Evolutionary conservation across 148 eudicot genomes (phyloP), one percentile per base, ranked within the genome.

Genomic region (Agrostemma githago): DNA sequence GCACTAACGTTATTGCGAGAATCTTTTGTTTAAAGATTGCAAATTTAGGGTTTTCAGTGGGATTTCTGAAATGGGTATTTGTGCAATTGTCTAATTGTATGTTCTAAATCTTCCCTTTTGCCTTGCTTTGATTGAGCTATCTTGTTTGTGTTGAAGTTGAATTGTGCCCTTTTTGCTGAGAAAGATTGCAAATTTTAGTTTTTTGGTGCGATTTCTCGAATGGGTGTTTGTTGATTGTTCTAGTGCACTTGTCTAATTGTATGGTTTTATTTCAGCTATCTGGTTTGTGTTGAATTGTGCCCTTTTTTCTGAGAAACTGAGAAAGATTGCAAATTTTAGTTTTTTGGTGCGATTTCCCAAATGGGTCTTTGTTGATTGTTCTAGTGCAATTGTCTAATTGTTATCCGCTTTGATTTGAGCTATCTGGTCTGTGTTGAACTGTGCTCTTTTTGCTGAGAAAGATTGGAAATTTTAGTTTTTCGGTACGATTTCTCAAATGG

Each of bases 221-320:
- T 69, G 66, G 74, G 77, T 74, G 42, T 74, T 8, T 41, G 66
- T 53, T 57, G n/a, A 44, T 51, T 62, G 67, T 26, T 26, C 34
- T 26, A 26, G 34, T 26, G 83, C 87, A 88, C 60, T 91, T 94
- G 96, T 74, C 98, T 58, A 91, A 85, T 85, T 91, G 98, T 91
- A 86, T 34, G 19, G 60, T 11, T 57, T 57, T 1, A 3, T 2
- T 21, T 34, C 0, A 4, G 2, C 4, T 65, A 5, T 34, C 42
- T 38, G 3, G 8, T 63, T 46, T 53, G 46, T 11, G 2, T 62
- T 48, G 38, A 66, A 58, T 11, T 10, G 8, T 19, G 15, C 3
- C 46, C 19, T 17, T 51, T 26, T 26, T 26, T 26, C n/a, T n/a
- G n/a, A n/a, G n/a, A n/a, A n/a, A 10, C n/a, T n/a, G n/a, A n/a